Base-by-base conservation (phyloP, 108 stramenopile genomes). In the Skeletonema potamos region DNA sequence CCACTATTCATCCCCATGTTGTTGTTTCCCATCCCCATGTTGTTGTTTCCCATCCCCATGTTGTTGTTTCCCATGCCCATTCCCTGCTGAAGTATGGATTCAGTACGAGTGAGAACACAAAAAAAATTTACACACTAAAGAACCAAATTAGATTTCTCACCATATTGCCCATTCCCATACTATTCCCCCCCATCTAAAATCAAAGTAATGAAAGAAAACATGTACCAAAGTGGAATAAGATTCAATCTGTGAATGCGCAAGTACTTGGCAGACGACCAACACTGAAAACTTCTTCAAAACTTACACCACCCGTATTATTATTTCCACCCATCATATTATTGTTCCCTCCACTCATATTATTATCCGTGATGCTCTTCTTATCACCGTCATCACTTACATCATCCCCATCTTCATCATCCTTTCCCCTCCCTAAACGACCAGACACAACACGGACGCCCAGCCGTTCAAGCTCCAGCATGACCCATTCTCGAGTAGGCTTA, bases 401-500 rank as follows among this genome's bases (percentile, higher is more conserved):
- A 36, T 76, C 85, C 1, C 36, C 77, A 0, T 64, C 71, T 10
- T 89, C 89, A 18, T 83, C 93, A 26, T 86, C 88, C 11, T 85
- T 87, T 55, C 91, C 86, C 27, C 91, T 75, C 1, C 91, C 91
- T 39, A 89, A 46, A 13, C 91, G 71, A 13, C 94, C 94, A 34
- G 85, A 87, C 3, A 95, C 94, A 8, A 92, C 86, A n/a, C 94
- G 84, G 15, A 95, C 94, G 22, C 87, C 87, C 28, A 95, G 81
- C 30, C 94, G 76, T 66, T 95, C 94, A 6, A 95, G 78, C 68
- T 95, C 94, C 56, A 86, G 46, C 92, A 95, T 95, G 39, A 95
- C 94, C 94, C 94, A 95, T 46, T 95, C 94, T 17, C 94, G 67
- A 8, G 78, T 89, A 17, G 94, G 94, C 70, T 95, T 95, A 28